A percentile compares a stretch with the other conserved stretches of the same genome.
phyloP scores from a whole-genome alignment of 148 eudicot genomes.

The Persicaria tinctoria region DNA sequence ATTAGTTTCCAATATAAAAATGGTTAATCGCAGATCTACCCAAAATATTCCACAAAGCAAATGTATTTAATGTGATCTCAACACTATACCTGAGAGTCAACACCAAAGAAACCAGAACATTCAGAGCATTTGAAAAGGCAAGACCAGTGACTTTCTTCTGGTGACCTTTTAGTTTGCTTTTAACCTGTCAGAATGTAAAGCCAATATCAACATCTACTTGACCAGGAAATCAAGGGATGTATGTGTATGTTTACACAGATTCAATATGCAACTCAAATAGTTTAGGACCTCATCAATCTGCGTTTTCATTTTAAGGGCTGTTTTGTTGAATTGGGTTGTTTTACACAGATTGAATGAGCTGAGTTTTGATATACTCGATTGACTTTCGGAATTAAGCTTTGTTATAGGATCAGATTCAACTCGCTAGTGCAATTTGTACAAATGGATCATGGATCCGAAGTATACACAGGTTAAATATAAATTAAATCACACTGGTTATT shows the following conservation, averaged over 20 bases:
- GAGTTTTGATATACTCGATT: too few species aligned
- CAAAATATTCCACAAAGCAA: neutral
- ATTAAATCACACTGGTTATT: too few species aligned
- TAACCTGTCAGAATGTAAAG: slow-evolving; percentile 27
- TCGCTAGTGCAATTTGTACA: too few species aligned
- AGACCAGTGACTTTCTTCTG: slow-evolving; percentile 60
- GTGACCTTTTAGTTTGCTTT: slow-evolving; percentile 49
- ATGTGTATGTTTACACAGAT: neutral
- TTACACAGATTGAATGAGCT: too few species aligned
- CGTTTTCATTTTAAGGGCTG: too few species aligned
- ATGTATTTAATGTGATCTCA: neutral
- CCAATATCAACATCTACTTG: neutral
- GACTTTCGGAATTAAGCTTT: too few species aligned
- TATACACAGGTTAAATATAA: too few species aligned
- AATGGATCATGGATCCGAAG: too few species aligned
- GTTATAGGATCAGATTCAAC: too few species aligned
- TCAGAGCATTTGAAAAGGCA: slow-evolving; percentile 47
- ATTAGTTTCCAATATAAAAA: neutral
- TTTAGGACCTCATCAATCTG: slow-evolving; percentile 53
- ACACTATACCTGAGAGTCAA: slow-evolving; percentile 54
- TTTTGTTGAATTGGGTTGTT: too few species aligned
- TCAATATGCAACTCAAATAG: neutral
- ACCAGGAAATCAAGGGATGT: neutral
- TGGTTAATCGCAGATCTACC: neutral
- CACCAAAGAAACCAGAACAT: slow-evolving; percentile 63